Conservation (phyloP, 495 filamentous ascomycete genomes). For the Penicillium psychrofluorescens region DNA sequence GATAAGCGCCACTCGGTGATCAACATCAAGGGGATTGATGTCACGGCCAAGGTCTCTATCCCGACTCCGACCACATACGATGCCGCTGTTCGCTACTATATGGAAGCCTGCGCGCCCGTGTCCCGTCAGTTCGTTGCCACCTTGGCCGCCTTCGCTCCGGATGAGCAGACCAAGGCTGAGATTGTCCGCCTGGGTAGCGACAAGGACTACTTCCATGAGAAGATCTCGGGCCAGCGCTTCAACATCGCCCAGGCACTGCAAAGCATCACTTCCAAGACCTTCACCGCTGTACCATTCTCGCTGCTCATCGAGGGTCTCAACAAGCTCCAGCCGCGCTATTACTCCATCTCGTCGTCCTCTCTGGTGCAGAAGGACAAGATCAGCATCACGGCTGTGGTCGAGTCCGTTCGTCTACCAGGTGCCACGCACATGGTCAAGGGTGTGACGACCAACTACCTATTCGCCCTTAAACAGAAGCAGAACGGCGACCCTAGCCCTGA, state of each 20-base stretch:
- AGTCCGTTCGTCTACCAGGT: slow-evolving; percentile 69
- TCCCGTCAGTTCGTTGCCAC: slow-evolving; percentile 92
- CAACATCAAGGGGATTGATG: slow-evolving; percentile 84
- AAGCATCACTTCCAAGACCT: slow-evolving; percentile 63
- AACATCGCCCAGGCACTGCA: slow-evolving; percentile 90
- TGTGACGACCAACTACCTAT: slow-evolving; percentile 93
- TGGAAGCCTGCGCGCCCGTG: slow-evolving; percentile 92
- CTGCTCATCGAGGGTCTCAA: slow-evolving; percentile 87
- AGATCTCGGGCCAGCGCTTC: slow-evolving; percentile 71
- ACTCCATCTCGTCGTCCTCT: slow-evolving; percentile 98
- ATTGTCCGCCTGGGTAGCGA: slow-evolving; percentile 83
- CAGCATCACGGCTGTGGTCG: slow-evolving; percentile 92
- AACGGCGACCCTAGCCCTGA: slow-evolving; percentile 82
- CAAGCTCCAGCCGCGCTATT: slow-evolving; percentile 96
- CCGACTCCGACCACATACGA: slow-evolving; percentile 96
- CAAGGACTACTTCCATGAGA: slow-evolving; percentile 93
- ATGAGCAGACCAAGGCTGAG: slow-evolving; percentile 74
- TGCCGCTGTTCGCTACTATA: slow-evolving; percentile 87
- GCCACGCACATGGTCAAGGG: slow-evolving; percentile 79
- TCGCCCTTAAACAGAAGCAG: slow-evolving; percentile 96
- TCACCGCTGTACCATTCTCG: slow-evolving; percentile 84
- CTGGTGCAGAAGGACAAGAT: slow-evolving; percentile 89
- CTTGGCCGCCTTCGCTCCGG: slow-evolving; percentile 83
- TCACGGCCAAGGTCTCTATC: slow-evolving; percentile 95
- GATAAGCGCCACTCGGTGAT: slow-evolving; percentile 79